Conservation (phyloP, 2,329 filamentous ascomycete species). For the Thielaviopsis populi region DNA sequence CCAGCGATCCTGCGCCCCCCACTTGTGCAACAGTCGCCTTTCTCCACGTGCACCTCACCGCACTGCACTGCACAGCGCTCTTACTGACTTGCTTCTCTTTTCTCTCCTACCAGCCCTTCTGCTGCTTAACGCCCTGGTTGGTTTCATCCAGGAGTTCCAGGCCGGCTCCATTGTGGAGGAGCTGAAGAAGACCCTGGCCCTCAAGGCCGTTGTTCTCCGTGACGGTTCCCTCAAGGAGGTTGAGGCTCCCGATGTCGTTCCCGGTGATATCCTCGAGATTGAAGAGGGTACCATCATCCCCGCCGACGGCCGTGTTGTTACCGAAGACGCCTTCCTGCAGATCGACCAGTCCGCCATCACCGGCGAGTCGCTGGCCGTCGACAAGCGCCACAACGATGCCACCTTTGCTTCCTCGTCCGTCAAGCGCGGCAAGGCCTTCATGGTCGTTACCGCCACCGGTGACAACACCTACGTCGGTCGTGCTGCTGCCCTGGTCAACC, state of each 20-base stretch:
- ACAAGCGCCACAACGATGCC: slow-evolving; percentile 69
- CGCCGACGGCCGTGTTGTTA: slow-evolving; percentile 74
- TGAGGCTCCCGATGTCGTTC: slow-evolving; percentile 70
- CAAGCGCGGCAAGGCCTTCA: slow-evolving; percentile 77
- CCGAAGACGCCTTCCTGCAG: slow-evolving; percentile 71
- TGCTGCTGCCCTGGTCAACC: slow-evolving; percentile 70
- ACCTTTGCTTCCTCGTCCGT: slow-evolving; percentile 77
- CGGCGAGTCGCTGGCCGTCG: slow-evolving; percentile 79
- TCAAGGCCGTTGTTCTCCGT: slow-evolving; percentile 77
- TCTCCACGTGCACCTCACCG: not conserved
- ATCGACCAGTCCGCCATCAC: slow-evolving; percentile 88
- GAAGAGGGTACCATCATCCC: slow-evolving; percentile 83
- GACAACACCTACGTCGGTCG: slow-evolving; percentile 85
- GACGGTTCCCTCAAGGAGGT: slow-evolving; percentile 62
- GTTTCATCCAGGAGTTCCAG: slow-evolving; percentile 81
- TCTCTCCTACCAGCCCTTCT: slow-evolving; percentile 35
- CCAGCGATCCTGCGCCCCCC: not conserved
- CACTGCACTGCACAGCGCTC: too few relatives aligned
- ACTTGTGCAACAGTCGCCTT: not conserved
- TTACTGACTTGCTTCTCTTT: not conserved
- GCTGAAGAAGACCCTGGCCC: slow-evolving; percentile 75
- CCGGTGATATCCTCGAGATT: slow-evolving; percentile 77
- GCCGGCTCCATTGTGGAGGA: slow-evolving; percentile 83
- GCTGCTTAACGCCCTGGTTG: slow-evolving; percentile 69
- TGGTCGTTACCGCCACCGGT: slow-evolving; percentile 70